phyloP scores from a whole-genome alignment of 495 filamentous ascomycete species.

The Rostrohypoxylon terebratum region DNA sequence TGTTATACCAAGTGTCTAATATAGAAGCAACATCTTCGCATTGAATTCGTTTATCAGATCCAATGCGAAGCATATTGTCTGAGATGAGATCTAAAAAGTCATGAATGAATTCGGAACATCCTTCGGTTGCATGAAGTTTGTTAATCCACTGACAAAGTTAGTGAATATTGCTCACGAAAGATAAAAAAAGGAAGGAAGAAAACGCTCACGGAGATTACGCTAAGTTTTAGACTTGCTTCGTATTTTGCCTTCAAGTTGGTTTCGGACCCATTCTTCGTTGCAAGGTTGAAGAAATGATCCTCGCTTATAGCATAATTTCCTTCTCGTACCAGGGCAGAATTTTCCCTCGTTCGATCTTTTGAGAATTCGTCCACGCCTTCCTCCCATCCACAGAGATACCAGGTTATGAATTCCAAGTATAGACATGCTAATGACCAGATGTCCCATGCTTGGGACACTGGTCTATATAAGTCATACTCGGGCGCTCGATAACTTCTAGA shows the following conservation, averaged over 20 bases:
- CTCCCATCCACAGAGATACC: neutral
- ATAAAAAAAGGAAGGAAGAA: neutral
- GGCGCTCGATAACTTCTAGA: constrained; percentile 5
- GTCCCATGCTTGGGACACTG: neutral
- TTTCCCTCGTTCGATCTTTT: neutral
- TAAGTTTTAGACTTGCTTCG: constrained; percentile 5
- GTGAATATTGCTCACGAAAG: neutral
- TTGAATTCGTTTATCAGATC: neutral
- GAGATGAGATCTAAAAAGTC: constrained; percentile 40
- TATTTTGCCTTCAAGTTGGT: neutral
- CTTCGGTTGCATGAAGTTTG: constrained; percentile 30
- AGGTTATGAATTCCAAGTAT: neutral
- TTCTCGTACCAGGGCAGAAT: neutral
- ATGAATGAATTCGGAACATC: constrained; percentile 32
- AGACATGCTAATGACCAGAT: neutral
- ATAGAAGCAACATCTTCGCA: neutral
- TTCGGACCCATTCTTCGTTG: neutral
- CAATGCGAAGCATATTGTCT: constrained; percentile 27
- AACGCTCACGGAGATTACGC: constrained; percentile 1
- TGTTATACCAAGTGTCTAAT: neutral
- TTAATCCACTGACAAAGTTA: constrained; percentile 25
- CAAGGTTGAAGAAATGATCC: neutral
- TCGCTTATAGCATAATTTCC: neutral
- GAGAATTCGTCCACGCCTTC: constrained; percentile 3
- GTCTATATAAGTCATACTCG: neutral